phyloP scores from a whole-genome alignment of 768 basidiomycete genomes.

The Rhizopogon salebrosus region DNA sequence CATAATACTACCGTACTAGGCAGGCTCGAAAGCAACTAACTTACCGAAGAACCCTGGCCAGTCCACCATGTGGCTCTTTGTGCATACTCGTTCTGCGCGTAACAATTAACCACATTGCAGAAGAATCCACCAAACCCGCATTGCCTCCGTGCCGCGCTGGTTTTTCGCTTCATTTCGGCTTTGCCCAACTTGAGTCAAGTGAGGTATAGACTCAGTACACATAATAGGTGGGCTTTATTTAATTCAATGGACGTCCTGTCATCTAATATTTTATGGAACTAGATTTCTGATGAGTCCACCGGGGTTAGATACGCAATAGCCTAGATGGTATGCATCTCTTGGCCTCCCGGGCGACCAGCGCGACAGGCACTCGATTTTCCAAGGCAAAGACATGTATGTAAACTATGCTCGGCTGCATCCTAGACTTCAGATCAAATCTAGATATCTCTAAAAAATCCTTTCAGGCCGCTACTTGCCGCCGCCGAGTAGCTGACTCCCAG shows the following conservation, averaged over 20 bases:
- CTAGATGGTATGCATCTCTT: background rate
- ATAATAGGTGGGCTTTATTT: background rate
- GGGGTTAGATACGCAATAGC: background rate
- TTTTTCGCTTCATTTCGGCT: background rate
- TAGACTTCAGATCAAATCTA: background rate
- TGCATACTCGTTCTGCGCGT: too few species aligned
- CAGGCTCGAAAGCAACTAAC: too few species aligned
- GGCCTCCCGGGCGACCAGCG: too few species aligned
- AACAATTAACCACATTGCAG: too few species aligned
- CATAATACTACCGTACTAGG: too few species aligned
- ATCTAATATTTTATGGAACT: background rate
- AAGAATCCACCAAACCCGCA: too few species aligned
- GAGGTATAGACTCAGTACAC: background rate
- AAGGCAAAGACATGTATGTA: background rate
- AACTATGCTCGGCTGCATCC: slow-evolving; percentile 1
- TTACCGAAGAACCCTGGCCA: too few species aligned
- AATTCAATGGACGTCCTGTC: background rate
- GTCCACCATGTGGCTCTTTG: too few species aligned
- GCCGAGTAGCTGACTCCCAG: background rate
- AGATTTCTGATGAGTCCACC: background rate
- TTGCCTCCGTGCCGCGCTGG: slow-evolving; percentile 1
- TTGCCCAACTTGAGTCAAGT: background rate
- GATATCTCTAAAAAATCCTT: background rate
- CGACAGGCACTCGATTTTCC: background rate
- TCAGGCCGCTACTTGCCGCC: background rate